phyloP scores from a whole-genome alignment of 306 rosid species.

The Dalbergia oliveri region DNA sequence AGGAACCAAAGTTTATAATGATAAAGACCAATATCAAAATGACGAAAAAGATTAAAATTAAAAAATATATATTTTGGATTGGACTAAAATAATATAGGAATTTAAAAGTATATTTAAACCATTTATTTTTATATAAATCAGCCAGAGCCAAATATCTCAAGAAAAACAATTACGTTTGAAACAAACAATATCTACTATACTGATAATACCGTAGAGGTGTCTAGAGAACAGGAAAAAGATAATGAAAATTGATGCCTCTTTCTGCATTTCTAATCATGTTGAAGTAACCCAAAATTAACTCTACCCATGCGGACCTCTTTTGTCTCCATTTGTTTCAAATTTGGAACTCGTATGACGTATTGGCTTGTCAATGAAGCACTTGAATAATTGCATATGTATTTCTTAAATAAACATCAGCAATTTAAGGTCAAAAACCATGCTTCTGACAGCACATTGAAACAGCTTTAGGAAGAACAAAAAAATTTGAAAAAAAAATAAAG shows the following conservation, averaged over 20 bases:
- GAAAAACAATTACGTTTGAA: neutral
- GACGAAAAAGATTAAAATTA: too few species aligned
- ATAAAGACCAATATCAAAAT: too few species aligned
- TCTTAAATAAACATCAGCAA: neutral
- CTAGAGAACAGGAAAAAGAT: neutral
- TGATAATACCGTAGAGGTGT: neutral
- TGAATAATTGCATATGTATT: neutral
- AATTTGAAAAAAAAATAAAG: neutral
- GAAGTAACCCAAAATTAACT: neutral
- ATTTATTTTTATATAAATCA: too few species aligned
- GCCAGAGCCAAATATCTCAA: too few species aligned
- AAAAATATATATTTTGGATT: too few species aligned
- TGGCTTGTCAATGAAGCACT: conserved; percentile 17
- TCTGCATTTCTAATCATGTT: neutral
- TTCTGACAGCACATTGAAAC: conserved; percentile 6
- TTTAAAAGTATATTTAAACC: too few species aligned
- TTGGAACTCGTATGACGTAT: neutral
- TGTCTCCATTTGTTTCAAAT: conserved; percentile 22
- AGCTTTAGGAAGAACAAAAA: neutral
- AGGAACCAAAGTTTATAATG: too few species aligned
- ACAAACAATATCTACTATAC: neutral
- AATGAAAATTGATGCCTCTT: neutral
- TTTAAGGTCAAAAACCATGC: conserved; percentile 14
- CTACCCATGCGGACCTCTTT: neutral
- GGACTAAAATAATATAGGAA: too few species aligned